These are phyloP conservation scores for Nepenthes gracilis DNA, from an alignment of 148 eudicot genomes.

Conservation along the genomic window DNA sequence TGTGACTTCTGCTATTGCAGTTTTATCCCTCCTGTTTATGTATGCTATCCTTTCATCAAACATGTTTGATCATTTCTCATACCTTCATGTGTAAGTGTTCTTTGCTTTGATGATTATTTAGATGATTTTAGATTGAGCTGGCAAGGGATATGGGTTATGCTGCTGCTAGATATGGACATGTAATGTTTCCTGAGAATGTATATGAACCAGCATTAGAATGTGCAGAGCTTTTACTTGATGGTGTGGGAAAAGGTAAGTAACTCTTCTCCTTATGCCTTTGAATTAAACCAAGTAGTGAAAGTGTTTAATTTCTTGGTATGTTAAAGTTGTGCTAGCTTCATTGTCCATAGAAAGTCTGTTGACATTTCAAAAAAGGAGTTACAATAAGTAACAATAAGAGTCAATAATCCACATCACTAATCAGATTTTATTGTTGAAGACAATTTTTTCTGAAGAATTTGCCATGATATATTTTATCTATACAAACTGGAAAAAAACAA, in stretches of 20 bases:
- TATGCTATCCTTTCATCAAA: too few relatives aligned
- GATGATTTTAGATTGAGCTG: constrained; percentile 96
- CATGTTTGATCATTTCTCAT: constrained; percentile 3
- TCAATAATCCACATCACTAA: too few relatives aligned
- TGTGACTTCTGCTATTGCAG: too few relatives aligned
- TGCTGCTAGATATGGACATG: constrained; percentile 98
- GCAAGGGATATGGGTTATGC: constrained; percentile 95
- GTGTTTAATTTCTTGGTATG: background rate
- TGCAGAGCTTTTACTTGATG: constrained; percentile 90
- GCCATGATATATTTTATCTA: too few relatives aligned
- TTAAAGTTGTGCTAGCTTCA: too few relatives aligned
- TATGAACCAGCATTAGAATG: constrained; percentile 82
- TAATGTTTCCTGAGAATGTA: constrained; percentile 98
- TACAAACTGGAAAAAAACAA: too few relatives aligned
- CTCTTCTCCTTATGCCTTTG: constrained; percentile 1
- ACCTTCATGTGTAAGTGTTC: constrained; percentile 7
- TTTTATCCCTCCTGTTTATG: too few relatives aligned
- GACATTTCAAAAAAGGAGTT: too few relatives aligned
- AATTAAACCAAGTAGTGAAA: background rate
- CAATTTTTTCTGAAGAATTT: too few relatives aligned
- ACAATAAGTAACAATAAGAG: too few relatives aligned
- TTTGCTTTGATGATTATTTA: constrained; percentile 38
- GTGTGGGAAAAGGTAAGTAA: constrained; percentile 86
- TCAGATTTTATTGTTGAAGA: too few relatives aligned
- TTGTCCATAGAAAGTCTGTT: too few relatives aligned